phyloP scores from a whole-genome alignment of 306 rosid species.

The Corylus heterophylla region DNA sequence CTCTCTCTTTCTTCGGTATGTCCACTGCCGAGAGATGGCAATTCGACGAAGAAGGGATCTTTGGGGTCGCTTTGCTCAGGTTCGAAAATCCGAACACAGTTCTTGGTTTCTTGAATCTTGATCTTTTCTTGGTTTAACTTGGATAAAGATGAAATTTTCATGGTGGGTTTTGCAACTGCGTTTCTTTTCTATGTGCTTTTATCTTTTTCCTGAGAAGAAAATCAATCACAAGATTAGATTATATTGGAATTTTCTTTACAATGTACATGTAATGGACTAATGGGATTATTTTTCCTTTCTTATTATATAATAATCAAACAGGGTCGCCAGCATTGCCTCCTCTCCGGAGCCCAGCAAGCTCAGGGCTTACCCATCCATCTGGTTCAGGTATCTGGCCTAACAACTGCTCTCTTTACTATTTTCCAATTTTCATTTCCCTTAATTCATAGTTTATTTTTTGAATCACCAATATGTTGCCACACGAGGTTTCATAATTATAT shows the following conservation, averaged over 20 bases:
- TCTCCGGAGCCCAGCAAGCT: conserved; percentile 32
- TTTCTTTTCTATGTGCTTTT: no score
- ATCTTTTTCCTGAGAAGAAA: no score
- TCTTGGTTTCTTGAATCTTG: neutral
- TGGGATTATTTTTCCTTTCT: neutral
- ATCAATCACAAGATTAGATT: no score
- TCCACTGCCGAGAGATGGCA: neutral
- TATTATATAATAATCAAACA: conserved; percentile 13
- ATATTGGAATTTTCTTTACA: no score
- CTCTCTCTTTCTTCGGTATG: conserved; percentile 62
- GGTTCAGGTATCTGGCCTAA: conserved; percentile 17
- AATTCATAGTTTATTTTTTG: neutral
- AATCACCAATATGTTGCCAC: neutral
- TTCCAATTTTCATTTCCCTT: neutral
- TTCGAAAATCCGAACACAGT: conserved; percentile 7
- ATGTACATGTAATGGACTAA: neutral
- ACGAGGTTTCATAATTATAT: neutral
- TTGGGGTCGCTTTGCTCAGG: conserved; percentile 55
- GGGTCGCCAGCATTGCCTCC: conserved; percentile 54
- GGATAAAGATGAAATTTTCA: neutral
- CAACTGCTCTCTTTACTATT: neutral
- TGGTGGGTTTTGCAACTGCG: neutral
- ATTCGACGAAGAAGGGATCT: conserved; percentile 8
- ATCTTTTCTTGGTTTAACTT: neutral
- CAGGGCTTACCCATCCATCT: conserved; percentile 28